Evolutionary conservation across 164 flowering plant genomes (phyloP).

Genomic region (Pachysandra terminalis): DNA sequence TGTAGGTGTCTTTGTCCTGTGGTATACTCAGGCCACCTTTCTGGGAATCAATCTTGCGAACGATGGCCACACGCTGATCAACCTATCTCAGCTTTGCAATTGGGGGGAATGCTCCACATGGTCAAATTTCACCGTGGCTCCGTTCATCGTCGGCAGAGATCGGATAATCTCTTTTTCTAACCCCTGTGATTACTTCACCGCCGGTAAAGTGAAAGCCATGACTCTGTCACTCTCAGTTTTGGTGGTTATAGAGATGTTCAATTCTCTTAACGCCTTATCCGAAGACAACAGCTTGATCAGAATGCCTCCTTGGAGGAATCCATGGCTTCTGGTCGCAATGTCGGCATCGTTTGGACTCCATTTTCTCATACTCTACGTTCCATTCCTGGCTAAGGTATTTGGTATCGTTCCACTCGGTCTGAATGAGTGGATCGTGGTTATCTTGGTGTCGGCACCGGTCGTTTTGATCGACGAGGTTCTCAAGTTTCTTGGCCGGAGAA

Average conservation of each 20-base stretch:
- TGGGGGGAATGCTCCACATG: slow-evolving; percentile 80
- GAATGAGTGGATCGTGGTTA: slow-evolving; percentile 79
- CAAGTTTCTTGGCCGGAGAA: slow-evolving; percentile 53
- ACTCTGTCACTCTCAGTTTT: slow-evolving; percentile 29
- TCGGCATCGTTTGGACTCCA: slow-evolving; percentile 55
- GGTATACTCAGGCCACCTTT: slow-evolving; percentile 83
- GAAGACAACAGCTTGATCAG: slow-evolving; percentile 29
- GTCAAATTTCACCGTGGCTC: slow-evolving; percentile 63
- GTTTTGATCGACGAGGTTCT: slow-evolving; percentile 76
- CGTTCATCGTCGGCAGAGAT: slow-evolving; percentile 49
- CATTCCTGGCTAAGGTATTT: slow-evolving; percentile 27
- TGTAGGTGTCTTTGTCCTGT: slow-evolving; percentile 76
- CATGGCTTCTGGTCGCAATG: slow-evolving; percentile 90
- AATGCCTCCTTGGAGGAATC: slow-evolving; percentile 94
- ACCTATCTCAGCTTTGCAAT: slow-evolving; percentile 67
- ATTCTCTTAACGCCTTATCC: neutral
- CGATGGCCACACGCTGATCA: slow-evolving; percentile 81
- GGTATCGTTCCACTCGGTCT: neutral
- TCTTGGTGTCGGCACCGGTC: slow-evolving; percentile 30
- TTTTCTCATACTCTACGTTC: neutral
- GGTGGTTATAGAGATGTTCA: slow-evolving; percentile 2
- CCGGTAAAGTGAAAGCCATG: slow-evolving; percentile 87
- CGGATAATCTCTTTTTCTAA: slow-evolving; percentile 48
- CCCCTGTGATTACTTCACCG: slow-evolving; percentile 82
- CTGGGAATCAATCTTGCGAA: slow-evolving; percentile 65